phyloP scores from a whole-genome alignment of 2,329 filamentous ascomycete species.

The Pseudonectria foliicola region DNA sequence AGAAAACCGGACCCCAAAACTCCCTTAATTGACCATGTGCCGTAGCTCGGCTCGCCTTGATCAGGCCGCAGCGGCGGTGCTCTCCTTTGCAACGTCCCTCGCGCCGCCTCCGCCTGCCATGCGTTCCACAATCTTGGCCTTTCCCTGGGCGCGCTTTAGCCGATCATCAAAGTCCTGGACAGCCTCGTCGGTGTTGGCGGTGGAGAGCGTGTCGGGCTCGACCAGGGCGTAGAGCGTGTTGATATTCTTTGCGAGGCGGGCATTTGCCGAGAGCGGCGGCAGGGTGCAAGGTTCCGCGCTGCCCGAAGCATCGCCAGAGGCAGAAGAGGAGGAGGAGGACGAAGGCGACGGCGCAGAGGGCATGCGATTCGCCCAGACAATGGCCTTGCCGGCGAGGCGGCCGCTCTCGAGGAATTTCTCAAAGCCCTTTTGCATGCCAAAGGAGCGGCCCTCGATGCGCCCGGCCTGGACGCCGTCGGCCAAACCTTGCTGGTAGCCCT shows the following conservation, averaged over 20 bases:
- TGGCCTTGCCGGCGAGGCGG: slow-evolving; percentile 65
- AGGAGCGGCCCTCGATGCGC: slow-evolving; percentile 78
- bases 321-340: no score
- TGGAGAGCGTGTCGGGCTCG: slow-evolving; percentile 70
- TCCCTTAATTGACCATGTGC: not conserved
- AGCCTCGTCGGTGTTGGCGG: slow-evolving; percentile 77
- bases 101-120: slow-evolving; percentile 36
- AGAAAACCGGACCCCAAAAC: slow-evolving; percentile 4
- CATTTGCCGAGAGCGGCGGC: slow-evolving; percentile 45
- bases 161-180: slow-evolving; percentile 90
- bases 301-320: no score
- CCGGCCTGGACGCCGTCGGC: slow-evolving; percentile 72
- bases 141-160: slow-evolving; percentile 73
- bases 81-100: slow-evolving; percentile 11
- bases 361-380: slow-evolving; percentile 77
- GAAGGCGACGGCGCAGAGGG: slow-evolving; percentile 13
- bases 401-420: slow-evolving; percentile 85
- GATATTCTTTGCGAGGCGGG: slow-evolving; percentile 70
- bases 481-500: slow-evolving; percentile 71
- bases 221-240: slow-evolving; percentile 67
- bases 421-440: slow-evolving; percentile 88
- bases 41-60: slow-evolving; percentile 2
- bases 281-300: slow-evolving; percentile 18
- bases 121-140: slow-evolving; percentile 77
- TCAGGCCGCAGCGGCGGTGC: slow-evolving; percentile 1